Evolutionary conservation across 257 asterid species (phyloP).

Genomic region (Nicotiana otophora): DNA sequence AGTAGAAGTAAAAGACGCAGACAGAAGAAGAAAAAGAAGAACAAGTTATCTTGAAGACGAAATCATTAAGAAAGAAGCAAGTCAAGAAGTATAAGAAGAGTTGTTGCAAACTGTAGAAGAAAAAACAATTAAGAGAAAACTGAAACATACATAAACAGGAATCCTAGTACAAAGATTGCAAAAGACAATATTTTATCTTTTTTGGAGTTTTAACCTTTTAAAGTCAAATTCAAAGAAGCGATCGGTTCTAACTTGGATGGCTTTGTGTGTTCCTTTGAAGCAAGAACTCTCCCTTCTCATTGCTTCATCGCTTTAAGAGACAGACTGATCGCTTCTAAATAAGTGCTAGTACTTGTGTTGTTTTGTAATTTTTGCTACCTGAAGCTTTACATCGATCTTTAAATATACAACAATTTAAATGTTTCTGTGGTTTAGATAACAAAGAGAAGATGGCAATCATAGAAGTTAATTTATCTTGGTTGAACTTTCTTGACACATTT

Average conservation of each 20-base stretch:
- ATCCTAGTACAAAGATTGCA: neutral
- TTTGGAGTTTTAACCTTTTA: neutral
- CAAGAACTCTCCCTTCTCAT: neutral
- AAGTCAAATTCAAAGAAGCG: neutral
- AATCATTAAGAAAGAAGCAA: neutral
- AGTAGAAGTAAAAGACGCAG: neutral
- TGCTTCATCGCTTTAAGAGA: neutral
- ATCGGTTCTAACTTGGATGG: neutral
- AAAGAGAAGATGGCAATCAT: neutral
- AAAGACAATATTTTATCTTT: neutral
- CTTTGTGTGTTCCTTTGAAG: neutral
- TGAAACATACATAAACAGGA: neutral
- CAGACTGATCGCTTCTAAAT: neutral
- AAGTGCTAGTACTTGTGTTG: neutral
- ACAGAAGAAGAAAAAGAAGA: neutral
- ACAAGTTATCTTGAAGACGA: neutral
- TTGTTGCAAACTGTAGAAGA: neutral
- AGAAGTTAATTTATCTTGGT: neutral
- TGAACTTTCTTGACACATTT: constrained; percentile 11
- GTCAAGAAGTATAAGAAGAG: neutral
- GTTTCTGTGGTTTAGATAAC: neutral
- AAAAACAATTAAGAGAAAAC: neutral
- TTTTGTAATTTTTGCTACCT: neutral
- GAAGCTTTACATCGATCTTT: neutral
- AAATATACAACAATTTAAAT: neutral